These are phyloP conservation scores for Madurella mycetomatis DNA, from an alignment of 2,329 filamentous ascomycete species.

Conservation along the genomic window DNA sequence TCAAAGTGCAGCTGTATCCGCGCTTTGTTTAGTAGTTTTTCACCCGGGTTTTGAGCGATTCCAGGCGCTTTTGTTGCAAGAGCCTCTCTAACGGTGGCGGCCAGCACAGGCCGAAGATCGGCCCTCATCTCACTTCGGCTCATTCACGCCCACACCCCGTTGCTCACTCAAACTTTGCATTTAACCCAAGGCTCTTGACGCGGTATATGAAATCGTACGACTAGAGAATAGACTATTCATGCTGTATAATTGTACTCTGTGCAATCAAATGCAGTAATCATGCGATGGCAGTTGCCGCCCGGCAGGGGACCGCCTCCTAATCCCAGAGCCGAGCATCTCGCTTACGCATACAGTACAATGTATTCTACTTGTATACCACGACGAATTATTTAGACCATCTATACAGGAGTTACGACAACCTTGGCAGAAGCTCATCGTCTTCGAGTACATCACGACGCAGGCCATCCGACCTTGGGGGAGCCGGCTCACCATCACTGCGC, in stretches of 20 bases:
- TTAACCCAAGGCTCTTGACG: neutral
- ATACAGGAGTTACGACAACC: neutral
- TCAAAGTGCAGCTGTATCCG: neutral
- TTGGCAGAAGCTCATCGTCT: constrained; percentile 24
- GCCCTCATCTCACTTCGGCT: neutral
- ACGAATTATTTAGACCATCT: no score
- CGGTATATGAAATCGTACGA: neutral
- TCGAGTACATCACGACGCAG: constrained; percentile 16
- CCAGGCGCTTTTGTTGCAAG: neutral
- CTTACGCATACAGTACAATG: neutral
- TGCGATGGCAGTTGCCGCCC: neutral
- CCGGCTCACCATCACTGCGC: constrained; percentile 18
- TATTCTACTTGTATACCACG: no score
- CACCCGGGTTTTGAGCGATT: neutral
- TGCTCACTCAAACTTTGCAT: neutral
- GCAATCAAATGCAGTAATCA: neutral
- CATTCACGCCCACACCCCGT: neutral
- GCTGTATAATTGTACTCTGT: neutral
- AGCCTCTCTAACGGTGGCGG: neutral
- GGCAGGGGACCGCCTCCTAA: neutral
- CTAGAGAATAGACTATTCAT: neutral
- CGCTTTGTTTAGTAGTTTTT: neutral
- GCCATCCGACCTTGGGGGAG: neutral
- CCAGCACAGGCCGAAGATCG: neutral
- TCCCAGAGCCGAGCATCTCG: neutral